Evolutionary conservation across 73 alveolate species (phyloP), one percentile per base, ranked within the genome.

Genomic region (Tetrahymena elliotti): DNA sequence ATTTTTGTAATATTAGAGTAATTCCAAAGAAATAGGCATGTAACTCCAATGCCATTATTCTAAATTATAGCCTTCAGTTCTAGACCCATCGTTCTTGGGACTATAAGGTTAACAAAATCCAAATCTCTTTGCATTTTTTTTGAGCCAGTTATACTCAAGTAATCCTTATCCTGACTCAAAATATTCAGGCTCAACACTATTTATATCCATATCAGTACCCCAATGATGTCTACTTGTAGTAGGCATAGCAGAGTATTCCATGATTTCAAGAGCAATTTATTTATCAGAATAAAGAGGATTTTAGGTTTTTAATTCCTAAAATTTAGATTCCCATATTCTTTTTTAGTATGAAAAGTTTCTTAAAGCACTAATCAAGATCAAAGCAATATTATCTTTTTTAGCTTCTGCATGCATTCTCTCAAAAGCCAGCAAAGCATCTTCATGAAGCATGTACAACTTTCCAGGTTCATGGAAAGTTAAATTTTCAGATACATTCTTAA

Each of bases 151-250:
- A 68, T 68, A 68, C 34, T 68, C 88, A 2, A 68, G 24, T 68
- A 68, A 68, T 2, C 88, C 88, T 68, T 68, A 24, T 27, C 88
- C 88, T 27, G 88, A 68, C 38, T 68, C 88, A n/a, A 68, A 68
- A 11, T 68, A 68, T 31, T 68, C 88, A 24, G 88, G 88, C 33
- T 68, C 88, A 0, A 68, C 88, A 24, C 88, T 68, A 68, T 68
- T 68, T n/a, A 68, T 68, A 68, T 68, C 88, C 88, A 68, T 68
- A 68, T 68, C 88, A 68, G 88, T 68, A 68, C 88, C 88, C 88
- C 88, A 68, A 18, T 68, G 88, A 24, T 68, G 88, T 68, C 88
- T 68, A 31, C 88, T 68, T 22, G 88, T 68, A n/a, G 88, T 68
- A 68, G 88, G 88, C 88, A 68, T 68, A 68, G 88, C 88, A 68